These are phyloP conservation scores for Chlorella sp. DNA, from an alignment of 139 green algal genomes.

Conservation along the genomic window DNA sequence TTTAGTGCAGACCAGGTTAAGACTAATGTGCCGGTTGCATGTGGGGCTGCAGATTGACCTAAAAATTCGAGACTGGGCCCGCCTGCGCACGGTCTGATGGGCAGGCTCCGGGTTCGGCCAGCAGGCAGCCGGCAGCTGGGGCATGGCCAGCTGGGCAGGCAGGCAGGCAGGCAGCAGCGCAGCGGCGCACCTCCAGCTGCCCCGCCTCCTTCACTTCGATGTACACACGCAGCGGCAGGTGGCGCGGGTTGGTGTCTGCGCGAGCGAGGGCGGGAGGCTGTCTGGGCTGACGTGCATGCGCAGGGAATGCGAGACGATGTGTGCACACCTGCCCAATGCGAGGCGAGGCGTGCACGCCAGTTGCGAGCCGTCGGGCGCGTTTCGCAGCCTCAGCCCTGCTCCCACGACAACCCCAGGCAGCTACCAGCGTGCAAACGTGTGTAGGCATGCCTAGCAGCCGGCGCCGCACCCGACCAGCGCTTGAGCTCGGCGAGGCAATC, in stretches of 20 bases:
- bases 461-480: slow-evolving; percentile 15
- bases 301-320: background rate
- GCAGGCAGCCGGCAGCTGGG: no score
- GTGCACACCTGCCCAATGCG: background rate
- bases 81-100: no score
- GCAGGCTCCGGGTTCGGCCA: no score
- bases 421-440: background rate
- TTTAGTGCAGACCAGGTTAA: no score
- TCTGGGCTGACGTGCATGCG: background rate
- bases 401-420: background rate
- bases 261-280: background rate
- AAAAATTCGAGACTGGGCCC: no score
- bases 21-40: no score
- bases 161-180: no score
- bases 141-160: no score
- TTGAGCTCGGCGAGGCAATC: slow-evolving; percentile 38
- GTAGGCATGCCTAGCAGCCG: background rate
- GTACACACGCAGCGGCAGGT: slow-evolving; percentile 45
- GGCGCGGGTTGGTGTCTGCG: slow-evolving; percentile 31
- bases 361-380: no score
- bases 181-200: background rate
- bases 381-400: background rate
- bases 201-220: slow-evolving; percentile 33
- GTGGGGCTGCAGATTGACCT: no score
- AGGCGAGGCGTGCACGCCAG: background rate